phyloP scores from a whole-genome alignment of 371 early-diverging fungal species.

The Rhizopus sp. region DNA sequence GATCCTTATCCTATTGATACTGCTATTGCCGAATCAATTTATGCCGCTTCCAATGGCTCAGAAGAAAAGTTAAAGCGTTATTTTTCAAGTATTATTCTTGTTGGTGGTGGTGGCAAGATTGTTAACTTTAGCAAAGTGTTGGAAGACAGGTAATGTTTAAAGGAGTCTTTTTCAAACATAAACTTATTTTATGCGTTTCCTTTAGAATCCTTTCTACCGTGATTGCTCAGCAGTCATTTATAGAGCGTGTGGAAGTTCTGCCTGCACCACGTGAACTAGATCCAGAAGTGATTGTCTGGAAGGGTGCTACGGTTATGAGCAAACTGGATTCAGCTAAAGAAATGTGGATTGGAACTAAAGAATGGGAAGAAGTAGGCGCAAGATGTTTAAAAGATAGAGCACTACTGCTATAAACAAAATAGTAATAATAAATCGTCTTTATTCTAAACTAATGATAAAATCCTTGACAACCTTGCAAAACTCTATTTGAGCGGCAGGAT shows the following conservation, averaged over 20 bases:
- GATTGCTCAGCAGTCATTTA: slow-evolving; percentile 40
- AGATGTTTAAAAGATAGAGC: slow-evolving; percentile 70
- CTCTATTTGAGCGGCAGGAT: slow-evolving; percentile 27
- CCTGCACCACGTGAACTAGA: slow-evolving; percentile 87
- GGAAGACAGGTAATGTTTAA: slow-evolving; percentile 59
- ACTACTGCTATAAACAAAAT: slow-evolving; percentile 56
- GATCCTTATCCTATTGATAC: slow-evolving; percentile 66
- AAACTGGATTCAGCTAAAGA: slow-evolving; percentile 80
- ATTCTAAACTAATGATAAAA: slow-evolving; percentile 8
- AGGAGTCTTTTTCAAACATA: neutral
- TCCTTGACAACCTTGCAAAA: slow-evolving; percentile 16
- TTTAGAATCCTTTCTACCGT: slow-evolving; percentile 39
- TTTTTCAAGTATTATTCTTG: slow-evolving; percentile 77
- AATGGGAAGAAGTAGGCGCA: slow-evolving; percentile 78
- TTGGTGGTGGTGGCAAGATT: slow-evolving; percentile 85
- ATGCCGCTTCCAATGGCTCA: slow-evolving; percentile 56
- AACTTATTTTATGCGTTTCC: neutral
- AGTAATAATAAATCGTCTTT: neutral
- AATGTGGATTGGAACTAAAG: slow-evolving; percentile 74
- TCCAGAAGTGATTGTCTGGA: slow-evolving; percentile 86
- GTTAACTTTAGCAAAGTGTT: slow-evolving; percentile 71
- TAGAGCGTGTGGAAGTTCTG: slow-evolving; percentile 74
- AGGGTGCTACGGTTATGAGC: slow-evolving; percentile 83
- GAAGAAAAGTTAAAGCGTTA: slow-evolving; percentile 74
- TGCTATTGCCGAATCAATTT: slow-evolving; percentile 79